phyloP scores from a whole-genome alignment of 2,329 filamentous ascomycete genomes.

The Exophiala phaeomuriformis region DNA sequence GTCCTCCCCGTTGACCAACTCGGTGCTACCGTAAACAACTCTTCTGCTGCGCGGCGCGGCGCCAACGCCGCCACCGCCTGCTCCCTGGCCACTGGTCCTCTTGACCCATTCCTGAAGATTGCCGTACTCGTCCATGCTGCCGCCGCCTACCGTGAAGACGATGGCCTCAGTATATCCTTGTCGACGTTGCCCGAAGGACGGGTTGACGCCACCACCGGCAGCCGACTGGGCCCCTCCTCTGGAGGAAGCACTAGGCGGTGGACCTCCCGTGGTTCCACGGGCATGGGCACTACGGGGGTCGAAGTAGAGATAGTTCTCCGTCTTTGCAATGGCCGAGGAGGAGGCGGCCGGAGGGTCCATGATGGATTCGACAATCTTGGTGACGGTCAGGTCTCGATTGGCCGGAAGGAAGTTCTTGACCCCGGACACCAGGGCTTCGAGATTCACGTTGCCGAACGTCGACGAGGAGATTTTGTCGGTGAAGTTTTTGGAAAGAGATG shows the following conservation, averaged over 20 bases:
- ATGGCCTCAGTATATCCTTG: slow-evolving; percentile 86
- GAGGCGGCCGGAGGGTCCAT: slow-evolving; percentile 92
- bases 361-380: slow-evolving; percentile 94
- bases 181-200: slow-evolving; percentile 81
- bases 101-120: slow-evolving; percentile 95
- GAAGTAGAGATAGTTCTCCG: slow-evolving; percentile 94
- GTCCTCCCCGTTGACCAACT: slow-evolving; percentile 55
- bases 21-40: slow-evolving; percentile 92
- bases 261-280: slow-evolving; percentile 79
- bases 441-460: slow-evolving; percentile 72
- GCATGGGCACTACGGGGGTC: slow-evolving; percentile 91
- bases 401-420: slow-evolving; percentile 98
- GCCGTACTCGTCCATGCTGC: slow-evolving; percentile 97
- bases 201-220: slow-evolving; percentile 44
- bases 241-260: slow-evolving; percentile 41
- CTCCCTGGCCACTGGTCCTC: slow-evolving; percentile 55
- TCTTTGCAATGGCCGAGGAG: slow-evolving; percentile 88
- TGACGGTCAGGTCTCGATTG: slow-evolving; percentile 91
- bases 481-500: slow-evolving; percentile 79
- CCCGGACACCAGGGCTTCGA: slow-evolving; percentile 88
- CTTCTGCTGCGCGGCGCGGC: slow-evolving; percentile 58
- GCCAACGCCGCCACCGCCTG: slow-evolving; percentile 40
- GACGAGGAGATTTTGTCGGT: slow-evolving; percentile 93
- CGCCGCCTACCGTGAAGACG: slow-evolving; percentile 91
- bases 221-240: slow-evolving; percentile 33